These are phyloP conservation scores for Fomitiporia mediterranea DNA, from an alignment of 1,284 basidiomycete genomes.

Conservation along the genomic window DNA sequence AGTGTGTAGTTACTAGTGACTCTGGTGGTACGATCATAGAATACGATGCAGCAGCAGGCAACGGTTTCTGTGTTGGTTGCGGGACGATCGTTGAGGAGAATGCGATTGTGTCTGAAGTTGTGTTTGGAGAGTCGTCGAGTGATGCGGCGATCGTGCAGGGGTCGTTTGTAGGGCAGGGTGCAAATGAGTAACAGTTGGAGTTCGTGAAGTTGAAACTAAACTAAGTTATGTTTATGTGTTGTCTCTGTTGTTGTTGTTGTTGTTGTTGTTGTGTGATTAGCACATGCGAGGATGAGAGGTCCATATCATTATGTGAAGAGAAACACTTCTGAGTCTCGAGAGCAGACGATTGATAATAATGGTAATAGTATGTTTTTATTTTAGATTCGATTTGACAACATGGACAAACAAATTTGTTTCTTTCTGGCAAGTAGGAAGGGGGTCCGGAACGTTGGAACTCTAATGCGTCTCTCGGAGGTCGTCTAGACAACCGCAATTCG, in stretches of 20 bases:
- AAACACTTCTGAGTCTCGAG: conserved; percentile 72
- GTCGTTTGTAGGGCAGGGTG: conserved; percentile 87
- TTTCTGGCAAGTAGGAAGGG: conserved; percentile 69
- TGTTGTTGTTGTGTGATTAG: conserved; percentile 43
- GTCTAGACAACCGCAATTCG: conserved; percentile 82
- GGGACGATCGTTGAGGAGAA: conserved; percentile 93
- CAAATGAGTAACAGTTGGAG: conserved; percentile 83
- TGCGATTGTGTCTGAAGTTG: conserved; percentile 89
- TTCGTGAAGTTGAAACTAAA: too few relatives aligned
- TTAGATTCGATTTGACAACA: not conserved
- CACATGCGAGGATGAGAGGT: conserved; percentile 73
- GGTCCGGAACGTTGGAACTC: conserved; percentile 79
- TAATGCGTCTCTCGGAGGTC: conserved; percentile 74
- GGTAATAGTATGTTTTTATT: conserved; percentile 52
- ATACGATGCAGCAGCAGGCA: conserved; percentile 76
- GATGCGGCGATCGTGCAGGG: conserved; percentile 97
- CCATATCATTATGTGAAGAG: conserved; percentile 78
- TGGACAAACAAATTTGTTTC: conserved; percentile 10
- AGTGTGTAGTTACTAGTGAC: conserved; percentile 58
- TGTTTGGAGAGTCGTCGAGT: conserved; percentile 88
- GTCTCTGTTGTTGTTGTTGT: too few relatives aligned
- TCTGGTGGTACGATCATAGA: conserved; percentile 80
- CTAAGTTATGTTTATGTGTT: too few relatives aligned
- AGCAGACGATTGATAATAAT: conserved; percentile 87
- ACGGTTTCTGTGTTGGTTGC: conserved; percentile 79